A percentile compares a stretch with the other conserved stretches of the same genome.
Conservation (phyloP, 495 filamentous ascomycete species). For the Neurospora sp. region DNA sequence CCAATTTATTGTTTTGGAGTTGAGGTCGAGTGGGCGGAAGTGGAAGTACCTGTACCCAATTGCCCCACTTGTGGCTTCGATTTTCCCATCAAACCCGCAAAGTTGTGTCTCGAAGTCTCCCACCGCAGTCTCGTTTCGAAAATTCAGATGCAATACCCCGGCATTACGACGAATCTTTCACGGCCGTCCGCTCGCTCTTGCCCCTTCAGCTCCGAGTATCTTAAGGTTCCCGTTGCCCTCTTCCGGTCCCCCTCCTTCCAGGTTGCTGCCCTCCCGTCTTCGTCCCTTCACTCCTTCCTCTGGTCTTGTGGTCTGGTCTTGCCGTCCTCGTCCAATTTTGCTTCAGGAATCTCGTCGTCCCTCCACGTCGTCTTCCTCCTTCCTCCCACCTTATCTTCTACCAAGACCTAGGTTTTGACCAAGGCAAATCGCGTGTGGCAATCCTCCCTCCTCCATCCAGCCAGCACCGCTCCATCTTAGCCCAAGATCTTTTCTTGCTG, state of each 20-base stretch:
- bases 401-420: not conserved
- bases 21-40: not conserved
- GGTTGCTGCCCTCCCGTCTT: not conserved
- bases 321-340: not conserved
- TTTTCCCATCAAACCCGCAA: not conserved
- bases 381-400: not conserved
- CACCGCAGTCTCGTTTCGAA: not conserved
- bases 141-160: not conserved
- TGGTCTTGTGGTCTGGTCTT: not conserved
- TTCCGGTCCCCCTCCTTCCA: not conserved
- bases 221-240: not conserved
- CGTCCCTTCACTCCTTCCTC: not conserved
- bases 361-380: not conserved
- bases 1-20: not conserved
- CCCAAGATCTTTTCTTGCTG: conserved; percentile 1
- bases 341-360: not conserved
- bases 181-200: not conserved
- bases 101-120: not conserved
- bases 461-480: not conserved
- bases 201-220: not conserved
- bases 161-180: not conserved
- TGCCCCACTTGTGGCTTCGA: not conserved
- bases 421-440: not conserved
- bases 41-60: not conserved
- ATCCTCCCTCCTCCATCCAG: not conserved